Base-by-base conservation (phyloP, 2,329 filamentous ascomycete genomes). In the Tolypocladium sp. region DNA sequence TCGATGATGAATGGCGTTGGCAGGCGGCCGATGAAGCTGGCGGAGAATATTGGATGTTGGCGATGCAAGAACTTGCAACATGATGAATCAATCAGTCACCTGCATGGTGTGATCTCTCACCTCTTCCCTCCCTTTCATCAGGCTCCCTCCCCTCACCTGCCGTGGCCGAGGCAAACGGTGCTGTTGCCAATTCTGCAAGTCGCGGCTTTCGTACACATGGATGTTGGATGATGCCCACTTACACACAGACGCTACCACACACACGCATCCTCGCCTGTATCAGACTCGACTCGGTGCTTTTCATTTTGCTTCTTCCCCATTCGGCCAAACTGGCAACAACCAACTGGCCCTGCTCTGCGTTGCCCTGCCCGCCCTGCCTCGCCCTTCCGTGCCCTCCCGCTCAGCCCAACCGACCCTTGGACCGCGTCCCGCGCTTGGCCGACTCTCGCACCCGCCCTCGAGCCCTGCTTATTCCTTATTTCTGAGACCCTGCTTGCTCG, bases 401-500 rank as follows among this genome's bases (percentile, higher is more conserved):
- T 1, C 30, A 20, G 4, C 38, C 38, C 38, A 41, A 20, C 37
- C 42, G 33, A 10, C 57, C 38, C 49, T 54, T 44, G 49, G 8
- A 37, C 51, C 25, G 37, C 38, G 38, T 46, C 38, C 51, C 51
- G 51, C 57, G n/a, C 40, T 40, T 37, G 33, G 22, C 55, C 30
- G n/a, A 44, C 38, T 51, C 56, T 33, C 22, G 22, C 42, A 12
- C 30, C 37, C 44, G 44, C 44, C 56, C 33, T 57, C n/a, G 33
- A 13, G n/a, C 25, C 46, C 20, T 9, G 35, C 22, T 41, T 22
- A 8, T 58, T 53, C 10, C 38, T 55, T 55, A 30, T 44, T n/a
- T 44, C 38, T 37, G 57, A 55, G 57, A 55, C 57, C 57, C 22
- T 58, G 51, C 30, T 27, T 51, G 38, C 57, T 53, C 12, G 46